Base-by-base conservation (phyloP, 331 rosid genomes). In the Quercus phellos region DNA sequence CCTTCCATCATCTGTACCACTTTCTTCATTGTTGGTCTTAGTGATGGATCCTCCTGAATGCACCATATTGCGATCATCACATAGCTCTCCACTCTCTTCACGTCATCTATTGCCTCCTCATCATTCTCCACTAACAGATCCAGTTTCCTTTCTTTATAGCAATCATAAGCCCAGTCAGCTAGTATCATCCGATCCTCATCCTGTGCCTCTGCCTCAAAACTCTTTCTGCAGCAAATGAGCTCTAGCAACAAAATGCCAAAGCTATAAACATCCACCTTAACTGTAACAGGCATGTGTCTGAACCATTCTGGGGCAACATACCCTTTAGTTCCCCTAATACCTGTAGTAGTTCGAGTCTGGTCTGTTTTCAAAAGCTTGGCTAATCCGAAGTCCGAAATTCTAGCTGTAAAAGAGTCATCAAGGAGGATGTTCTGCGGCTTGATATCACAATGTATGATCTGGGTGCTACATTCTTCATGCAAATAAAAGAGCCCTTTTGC, bases 241-340 rank as follows among this genome's bases (percentile, higher is more conserved):
- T 81, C 81, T 21, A 81, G 53, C 60, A 71, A 55, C 70, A 81
- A 10, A 35, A 81, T 29, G 0, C 74, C 74, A 16, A 63, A 13
- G 74, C 83, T 79, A 14, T 55, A 73, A 30, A 54, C 60, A 73
- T 79, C 74, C 0, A 54, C 68, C 3, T 79, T 64, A 0, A 2
- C 16, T 17, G 84, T 74, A 56, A 80, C 18, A 1, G 80, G 76
- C 17, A 17, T 3, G 27, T 0, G 1, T 32, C 21, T 75, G 6
- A 80, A 80, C 84, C 84, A 80, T 51, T 75, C 80, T 3, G 84
- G 77, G 0, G 84, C 78, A 1, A 81, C 61, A 19, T 81, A 81
- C 2, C 84, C 84, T 81, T 53, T 76, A 26, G 80, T 76, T 35
- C 84, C 80, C 6, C 80, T 35, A 26, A 63, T 70, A 3, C 32